phyloP scores from a whole-genome alignment of 495 filamentous ascomycete genomes.

The Talaromyces ruber region DNA sequence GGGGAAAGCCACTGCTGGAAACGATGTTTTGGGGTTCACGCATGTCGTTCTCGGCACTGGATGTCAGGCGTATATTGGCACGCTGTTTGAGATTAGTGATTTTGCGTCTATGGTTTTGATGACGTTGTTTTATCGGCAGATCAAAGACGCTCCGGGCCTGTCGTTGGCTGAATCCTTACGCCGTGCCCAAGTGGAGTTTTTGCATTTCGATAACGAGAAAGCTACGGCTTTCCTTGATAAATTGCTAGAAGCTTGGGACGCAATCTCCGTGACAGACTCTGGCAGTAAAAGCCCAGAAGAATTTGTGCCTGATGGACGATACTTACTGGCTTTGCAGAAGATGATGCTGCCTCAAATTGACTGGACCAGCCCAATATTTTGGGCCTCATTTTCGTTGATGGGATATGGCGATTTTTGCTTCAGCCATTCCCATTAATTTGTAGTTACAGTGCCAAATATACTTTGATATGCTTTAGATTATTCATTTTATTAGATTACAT shows the following conservation, averaged over 20 bases:
- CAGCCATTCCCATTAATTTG: not conserved
- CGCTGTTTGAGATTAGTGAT: slow-evolving; percentile 22
- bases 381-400: slow-evolving; percentile 19
- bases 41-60: slow-evolving; percentile 21
- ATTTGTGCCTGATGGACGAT: slow-evolving; percentile 17
- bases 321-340: slow-evolving; percentile 12
- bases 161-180: slow-evolving; percentile 14
- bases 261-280: not conserved
- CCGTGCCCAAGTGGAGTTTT: slow-evolving; percentile 15
- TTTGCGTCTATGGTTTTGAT: slow-evolving; percentile 24
- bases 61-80: slow-evolving; percentile 22
- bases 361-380: slow-evolving; percentile 20
- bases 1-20: slow-evolving; percentile 17
- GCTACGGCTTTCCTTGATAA: slow-evolving; percentile 13
- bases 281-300: slow-evolving; percentile 8
- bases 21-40: slow-evolving; percentile 21
- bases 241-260: slow-evolving; percentile 12
- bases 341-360: slow-evolving; percentile 19
- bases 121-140: slow-evolving; percentile 20
- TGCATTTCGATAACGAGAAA: slow-evolving; percentile 14
- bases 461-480: not conserved
- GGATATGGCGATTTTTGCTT: slow-evolving; percentile 21
- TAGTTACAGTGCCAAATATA: not conserved
- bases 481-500: not conserved
- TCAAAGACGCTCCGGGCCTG: slow-evolving; percentile 8